Percentiles rank a stretch among this genome's conserved stretches.
Evolutionary conservation across 1,284 basidiomycete species (phyloP).

Genomic region (Ustilago xerochloae): DNA sequence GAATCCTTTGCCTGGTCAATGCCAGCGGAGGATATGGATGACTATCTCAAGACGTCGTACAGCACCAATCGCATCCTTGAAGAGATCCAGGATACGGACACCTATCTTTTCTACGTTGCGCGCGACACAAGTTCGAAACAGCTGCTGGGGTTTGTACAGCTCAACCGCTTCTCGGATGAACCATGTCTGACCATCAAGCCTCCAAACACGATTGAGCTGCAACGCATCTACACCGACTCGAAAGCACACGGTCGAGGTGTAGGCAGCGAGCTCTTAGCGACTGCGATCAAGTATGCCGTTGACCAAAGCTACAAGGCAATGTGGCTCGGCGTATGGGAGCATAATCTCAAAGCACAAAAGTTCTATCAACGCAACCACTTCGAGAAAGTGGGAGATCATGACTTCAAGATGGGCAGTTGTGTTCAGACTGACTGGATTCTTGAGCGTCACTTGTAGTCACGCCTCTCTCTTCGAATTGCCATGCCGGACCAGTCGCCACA

Average conservation of each 20-base stretch:
- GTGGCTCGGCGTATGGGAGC: slow-evolving; percentile 40
- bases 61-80: slow-evolving; percentile 6
- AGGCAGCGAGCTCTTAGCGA: slow-evolving; percentile 17
- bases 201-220: slow-evolving; percentile 29
- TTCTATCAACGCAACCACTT: slow-evolving; percentile 30
- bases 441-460: slow-evolving; percentile 12
- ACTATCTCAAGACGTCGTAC: slow-evolving; percentile 40
- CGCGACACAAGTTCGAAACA: slow-evolving; percentile 10
- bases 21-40: slow-evolving; percentile 31
- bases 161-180: slow-evolving; percentile 28
- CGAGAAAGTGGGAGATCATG: slow-evolving; percentile 22
- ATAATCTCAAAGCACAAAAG: slow-evolving; percentile 35
- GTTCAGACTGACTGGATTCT: slow-evolving; percentile 40
- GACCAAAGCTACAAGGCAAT: slow-evolving; percentile 23
- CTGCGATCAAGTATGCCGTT: slow-evolving; percentile 14
- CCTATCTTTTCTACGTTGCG: slow-evolving; percentile 26
- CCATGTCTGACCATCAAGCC: slow-evolving; percentile 30
- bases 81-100: slow-evolving; percentile 15
- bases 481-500: too few relatives aligned
- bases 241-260: slow-evolving; percentile 33
- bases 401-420: slow-evolving; percentile 33
- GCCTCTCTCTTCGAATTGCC: not conserved
- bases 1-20: slow-evolving; percentile 36
- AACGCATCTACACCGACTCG: slow-evolving; percentile 43
- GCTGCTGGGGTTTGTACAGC: slow-evolving; percentile 30